Evolutionary conservation across 1,284 basidiomycete genomes (phyloP), one percentile per base, ranked within the genome.

Genomic region (Cerioporus squamosus): DNA sequence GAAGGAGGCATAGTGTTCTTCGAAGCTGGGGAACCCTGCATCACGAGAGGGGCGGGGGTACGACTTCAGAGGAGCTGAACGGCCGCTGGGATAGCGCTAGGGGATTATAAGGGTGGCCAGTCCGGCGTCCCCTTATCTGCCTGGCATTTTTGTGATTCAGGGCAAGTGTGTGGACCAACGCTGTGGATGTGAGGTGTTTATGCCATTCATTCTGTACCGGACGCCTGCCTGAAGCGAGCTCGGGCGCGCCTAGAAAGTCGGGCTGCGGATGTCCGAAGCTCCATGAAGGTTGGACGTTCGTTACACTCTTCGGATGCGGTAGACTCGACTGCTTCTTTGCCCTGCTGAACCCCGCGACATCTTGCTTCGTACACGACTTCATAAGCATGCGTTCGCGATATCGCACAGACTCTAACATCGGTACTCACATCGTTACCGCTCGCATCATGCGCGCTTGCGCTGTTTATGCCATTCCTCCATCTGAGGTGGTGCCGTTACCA

Each of bases 401-500:
- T 6, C 17, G 9, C 15, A 4, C 22, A 31, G 17, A 15, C 8
- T 8, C 31, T 42, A 24, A 33, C 26, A 36, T 20, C 17, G 3
- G 38, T 20, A 22, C 8, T 44, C 17, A 20, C 40, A 49, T 18
- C n/a, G n/a, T 2, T 9, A 5, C 20, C 7, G 12, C 29, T 31
- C 20, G 43, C 31, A 44, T 18, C 20, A 23, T 18, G 29, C 18
- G 9, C 26, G 17, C 23, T 44, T 59, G 59, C 53, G 61, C 51
- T 54, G 51, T 65, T 65, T 65, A 57, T 51, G 64, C 64, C 49
- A 61, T 63, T 65, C 53, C 61, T 43, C 23, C 45, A 12, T 12
- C 33, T 36, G 33, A 3, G 33, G 12, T 14, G 33, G 33, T 36
- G 33, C 33, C 12, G 20, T 50, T 36, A 36, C 33, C 33, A 14